Base-by-base conservation (phyloP, 1,284 basidiomycete species). In the Ceratobasidium sp. region DNA sequence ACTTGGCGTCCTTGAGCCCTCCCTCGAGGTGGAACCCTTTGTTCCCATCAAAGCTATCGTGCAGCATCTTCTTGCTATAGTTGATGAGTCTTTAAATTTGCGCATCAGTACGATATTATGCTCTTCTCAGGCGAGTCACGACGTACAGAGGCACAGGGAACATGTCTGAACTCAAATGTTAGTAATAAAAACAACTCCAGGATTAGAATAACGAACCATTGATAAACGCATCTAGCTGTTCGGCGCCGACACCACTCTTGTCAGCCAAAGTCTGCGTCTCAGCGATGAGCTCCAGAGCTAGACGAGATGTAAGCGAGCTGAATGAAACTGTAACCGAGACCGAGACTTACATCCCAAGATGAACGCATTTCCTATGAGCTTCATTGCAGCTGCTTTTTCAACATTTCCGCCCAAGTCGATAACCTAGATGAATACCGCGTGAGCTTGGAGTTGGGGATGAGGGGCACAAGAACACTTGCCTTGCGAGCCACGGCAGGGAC, bases 11-110 rank as follows among this genome's bases (percentile, higher is more conserved):
- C 82, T 95, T 95, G 82, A 97, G 90, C n/a, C 95, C 96, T 20
- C 94, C 94, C 52, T 93, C 91, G 74, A 97, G 90, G n/a, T 92
- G 88, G 83, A 97, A 97, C n/a, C 95, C 96, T 54, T 87, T 87
- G 10, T 88, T 87, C 23, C 91, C 93, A 79, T 95, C 91, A 82
- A 96, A 97, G 50, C 89, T 86, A 85, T 95, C 90, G 73, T 89
- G 84, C 1, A 90, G 83, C 86, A 95, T 93, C 82, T 91, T 91
- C 55, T 90, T 87, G 38, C 89, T 89, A 81, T 93, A 93, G n/a
- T 87, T 85, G 69, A 91, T 80, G 66, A 90, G 84, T 52, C 90
- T 90, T n/a, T 78, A 77, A 62, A n/a, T 12, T 59, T 12, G 68
- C 8, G 71, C 33, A 33, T 77, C 57, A 62, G 77, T 41, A 57